Conservation (phyloP, 768 basidiomycete genomes). For the Mycena belliarum region DNA sequence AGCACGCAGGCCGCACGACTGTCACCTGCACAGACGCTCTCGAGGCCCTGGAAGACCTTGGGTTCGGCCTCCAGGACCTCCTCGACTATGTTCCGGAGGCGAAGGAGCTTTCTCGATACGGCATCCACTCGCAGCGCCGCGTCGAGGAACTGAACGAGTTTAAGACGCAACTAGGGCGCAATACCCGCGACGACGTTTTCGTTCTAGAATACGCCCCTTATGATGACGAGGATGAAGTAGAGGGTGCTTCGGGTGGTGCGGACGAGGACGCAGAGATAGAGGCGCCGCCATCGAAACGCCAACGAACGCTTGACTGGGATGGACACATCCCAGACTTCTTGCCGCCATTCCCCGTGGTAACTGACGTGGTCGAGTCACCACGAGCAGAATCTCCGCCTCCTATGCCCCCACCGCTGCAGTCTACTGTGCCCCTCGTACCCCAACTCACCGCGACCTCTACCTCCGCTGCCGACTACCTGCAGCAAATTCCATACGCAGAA, state of each 20-base stretch:
- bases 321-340: constrained; percentile 65
- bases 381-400: constrained; percentile 37
- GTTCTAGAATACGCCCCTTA: constrained; percentile 49
- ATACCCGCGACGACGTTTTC: constrained; percentile 56
- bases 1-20: constrained; percentile 68
- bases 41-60: constrained; percentile 72
- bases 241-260: constrained; percentile 30
- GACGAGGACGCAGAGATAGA: constrained; percentile 32
- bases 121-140: constrained; percentile 60
- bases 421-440: constrained; percentile 41
- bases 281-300: constrained; percentile 55
- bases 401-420: constrained; percentile 30
- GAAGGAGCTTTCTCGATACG: constrained; percentile 68
- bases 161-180: constrained; percentile 55
- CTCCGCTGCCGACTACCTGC: constrained; percentile 66
- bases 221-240: constrained; percentile 32
- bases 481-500: constrained; percentile 72
- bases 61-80: constrained; percentile 70
- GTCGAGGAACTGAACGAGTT: constrained; percentile 75
- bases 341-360: constrained; percentile 61
- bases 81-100: constrained; percentile 69
- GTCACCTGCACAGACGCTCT: constrained; percentile 62
- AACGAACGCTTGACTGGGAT: constrained; percentile 56
- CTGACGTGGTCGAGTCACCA: constrained; percentile 31
- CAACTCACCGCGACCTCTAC: constrained; percentile 47